A percentile compares a stretch with the other conserved stretches of the same genome.
phyloP scores from a whole-genome alignment of 192 early-diverging fungal species.

The Backusella macrospora region DNA sequence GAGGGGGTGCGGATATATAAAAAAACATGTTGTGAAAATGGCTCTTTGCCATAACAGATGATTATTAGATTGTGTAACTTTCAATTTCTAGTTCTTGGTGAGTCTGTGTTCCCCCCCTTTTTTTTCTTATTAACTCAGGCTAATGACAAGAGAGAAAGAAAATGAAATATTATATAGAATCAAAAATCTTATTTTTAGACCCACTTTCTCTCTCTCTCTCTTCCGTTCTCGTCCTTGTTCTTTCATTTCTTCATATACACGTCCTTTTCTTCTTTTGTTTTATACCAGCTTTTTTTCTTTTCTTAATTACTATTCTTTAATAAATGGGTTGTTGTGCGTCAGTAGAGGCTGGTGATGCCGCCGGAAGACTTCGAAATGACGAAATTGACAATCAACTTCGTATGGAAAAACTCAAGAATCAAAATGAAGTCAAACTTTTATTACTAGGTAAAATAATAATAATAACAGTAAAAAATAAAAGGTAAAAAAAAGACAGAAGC shows the following conservation, averaged over 20 bases:
- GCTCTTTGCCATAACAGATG: no score
- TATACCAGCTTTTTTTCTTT: background rate
- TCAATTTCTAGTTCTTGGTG: no score
- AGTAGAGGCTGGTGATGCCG: conserved; percentile 71
- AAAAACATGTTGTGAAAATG: no score
- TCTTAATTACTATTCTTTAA: background rate
- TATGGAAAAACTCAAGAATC: conserved; percentile 72
- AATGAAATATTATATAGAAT: no score
- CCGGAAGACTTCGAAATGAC: conserved; percentile 79
- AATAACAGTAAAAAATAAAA: conserved; percentile 9
- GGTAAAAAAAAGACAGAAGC: no score
- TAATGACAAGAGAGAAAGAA: no score
- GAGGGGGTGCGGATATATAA: no score
- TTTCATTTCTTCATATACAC: background rate
- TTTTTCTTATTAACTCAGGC: no score
- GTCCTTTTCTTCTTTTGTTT: conserved; percentile 11
- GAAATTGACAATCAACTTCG: conserved; percentile 88
- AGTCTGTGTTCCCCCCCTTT: no score
- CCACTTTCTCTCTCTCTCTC: conserved; percentile 8
- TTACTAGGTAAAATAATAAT: conserved; percentile 65
- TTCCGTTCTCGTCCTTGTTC: conserved; percentile 5
- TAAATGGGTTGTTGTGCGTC: conserved; percentile 88
- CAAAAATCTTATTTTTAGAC: no score
- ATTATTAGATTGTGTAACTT: no score
- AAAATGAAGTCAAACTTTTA: conserved; percentile 95